phyloP scores from a whole-genome alignment of 441 rosid genomes.

The Jatropha multifida region DNA sequence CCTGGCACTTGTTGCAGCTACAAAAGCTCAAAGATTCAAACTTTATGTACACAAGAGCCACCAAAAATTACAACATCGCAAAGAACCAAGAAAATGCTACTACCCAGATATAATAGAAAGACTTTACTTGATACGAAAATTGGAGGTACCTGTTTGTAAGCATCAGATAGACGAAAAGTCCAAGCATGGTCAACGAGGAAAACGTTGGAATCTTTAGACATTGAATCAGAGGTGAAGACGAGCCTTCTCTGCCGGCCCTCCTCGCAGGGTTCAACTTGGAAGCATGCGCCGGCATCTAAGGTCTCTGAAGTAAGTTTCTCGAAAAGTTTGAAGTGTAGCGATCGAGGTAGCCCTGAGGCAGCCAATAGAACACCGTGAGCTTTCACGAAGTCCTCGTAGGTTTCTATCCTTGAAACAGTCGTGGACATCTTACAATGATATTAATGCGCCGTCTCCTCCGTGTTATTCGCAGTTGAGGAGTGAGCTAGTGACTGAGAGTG shows the following conservation, averaged over 20 bases:
- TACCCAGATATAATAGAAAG: neutral
- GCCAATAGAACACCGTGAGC: constrained; percentile 80
- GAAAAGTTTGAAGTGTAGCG: constrained; percentile 64
- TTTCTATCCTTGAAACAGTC: constrained; percentile 32
- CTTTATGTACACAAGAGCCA: constrained; percentile 8
- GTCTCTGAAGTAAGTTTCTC: constrained; percentile 68
- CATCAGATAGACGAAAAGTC: constrained; percentile 89
- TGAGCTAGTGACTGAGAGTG: neutral
- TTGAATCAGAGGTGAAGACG: constrained; percentile 54
- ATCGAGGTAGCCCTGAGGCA: constrained; percentile 73
- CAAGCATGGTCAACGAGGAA: constrained; percentile 95
- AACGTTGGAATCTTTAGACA: constrained; percentile 65
- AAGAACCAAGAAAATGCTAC: neutral
- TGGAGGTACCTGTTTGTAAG: constrained; percentile 58
- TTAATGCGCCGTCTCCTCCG: constrained; percentile 1
- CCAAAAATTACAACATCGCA: constrained; percentile 2
- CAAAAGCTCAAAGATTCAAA: constrained; percentile 29
- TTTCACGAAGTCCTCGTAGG: constrained; percentile 72
- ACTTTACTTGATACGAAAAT: neutral
- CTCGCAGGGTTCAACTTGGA: constrained; percentile 67
- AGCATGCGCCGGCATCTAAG: constrained; percentile 81
- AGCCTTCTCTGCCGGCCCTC: constrained; percentile 69
- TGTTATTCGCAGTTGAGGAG: neutral
- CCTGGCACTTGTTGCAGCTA: constrained; percentile 86
- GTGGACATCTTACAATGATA: constrained; percentile 6